Conservation (phyloP, 2,329 filamentous ascomycete species). For the Helotiales sp. region DNA sequence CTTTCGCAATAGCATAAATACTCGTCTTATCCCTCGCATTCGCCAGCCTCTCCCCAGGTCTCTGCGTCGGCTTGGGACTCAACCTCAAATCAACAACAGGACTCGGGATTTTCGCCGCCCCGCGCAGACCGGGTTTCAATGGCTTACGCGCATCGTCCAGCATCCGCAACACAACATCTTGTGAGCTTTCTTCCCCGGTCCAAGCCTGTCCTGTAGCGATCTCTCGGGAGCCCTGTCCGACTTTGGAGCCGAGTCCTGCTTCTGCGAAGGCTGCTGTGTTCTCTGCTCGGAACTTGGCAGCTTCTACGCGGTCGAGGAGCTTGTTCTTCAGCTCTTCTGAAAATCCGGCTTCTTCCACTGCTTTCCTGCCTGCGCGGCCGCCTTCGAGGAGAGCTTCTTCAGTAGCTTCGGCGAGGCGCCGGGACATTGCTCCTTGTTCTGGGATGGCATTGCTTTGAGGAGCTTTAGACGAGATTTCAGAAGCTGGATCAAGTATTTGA, state of each 20-base stretch:
- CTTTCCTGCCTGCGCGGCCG: constrained; percentile 62
- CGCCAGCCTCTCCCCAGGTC: constrained; percentile 54
- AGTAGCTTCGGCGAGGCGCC: constrained; percentile 65
- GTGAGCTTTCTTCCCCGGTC: constrained; percentile 75
- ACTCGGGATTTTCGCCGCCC: constrained; percentile 50
- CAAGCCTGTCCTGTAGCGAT: constrained; percentile 73
- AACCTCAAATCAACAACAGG: constrained; percentile 59
- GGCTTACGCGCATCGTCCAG: constrained; percentile 79
- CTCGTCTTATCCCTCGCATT: constrained; percentile 63
- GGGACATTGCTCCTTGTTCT: constrained; percentile 51
- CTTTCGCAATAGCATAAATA: constrained; percentile 57
- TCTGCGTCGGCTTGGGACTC: constrained; percentile 47
- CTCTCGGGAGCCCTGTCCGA: constrained; percentile 70
- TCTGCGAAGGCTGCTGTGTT: constrained; percentile 55
- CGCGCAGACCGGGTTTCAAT: constrained; percentile 56
- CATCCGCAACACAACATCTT: constrained; percentile 84
- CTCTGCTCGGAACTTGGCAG: constrained; percentile 58
- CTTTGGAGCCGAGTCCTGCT: constrained; percentile 57
- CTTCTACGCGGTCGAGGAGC: constrained; percentile 61
- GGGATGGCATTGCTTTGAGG: constrained; percentile 17
- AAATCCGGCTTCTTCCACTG: constrained; percentile 67
- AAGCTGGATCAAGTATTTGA: constrained; percentile 15
- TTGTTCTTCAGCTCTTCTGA: constrained; percentile 65
- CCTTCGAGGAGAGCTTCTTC: constrained; percentile 65
- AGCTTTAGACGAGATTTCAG: background rate